Evolutionary conservation across 345 rosid species (phyloP).

Genomic region (Eucalyptus regnans): DNA sequence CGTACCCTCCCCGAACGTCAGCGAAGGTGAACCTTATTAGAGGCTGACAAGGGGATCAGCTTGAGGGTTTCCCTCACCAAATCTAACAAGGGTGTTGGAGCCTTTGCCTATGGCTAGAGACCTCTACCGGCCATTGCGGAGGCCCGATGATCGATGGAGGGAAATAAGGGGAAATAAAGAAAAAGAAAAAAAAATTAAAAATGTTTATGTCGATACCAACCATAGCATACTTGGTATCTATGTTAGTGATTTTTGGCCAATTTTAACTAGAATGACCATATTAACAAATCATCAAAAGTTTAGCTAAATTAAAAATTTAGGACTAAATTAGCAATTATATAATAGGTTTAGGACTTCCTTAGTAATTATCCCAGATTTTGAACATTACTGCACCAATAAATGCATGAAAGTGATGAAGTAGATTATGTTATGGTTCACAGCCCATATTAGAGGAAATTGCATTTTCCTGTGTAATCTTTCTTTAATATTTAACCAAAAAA

Average conservation of each 20-base stretch:
- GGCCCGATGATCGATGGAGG: neutral
- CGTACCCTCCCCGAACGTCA: no score
- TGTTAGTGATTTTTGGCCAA: no score
- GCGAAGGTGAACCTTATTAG: neutral
- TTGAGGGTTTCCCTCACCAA: no score
- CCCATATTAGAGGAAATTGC: neutral
- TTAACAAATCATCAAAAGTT: neutral
- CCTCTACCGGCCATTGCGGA: rapidly evolving
- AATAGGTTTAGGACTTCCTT: neutral
- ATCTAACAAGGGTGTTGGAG: rapidly evolving
- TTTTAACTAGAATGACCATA: no score
- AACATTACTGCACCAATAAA: neutral
- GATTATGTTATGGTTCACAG: neutral
- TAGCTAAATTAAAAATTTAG: neutral
- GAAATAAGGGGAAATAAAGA: neutral
- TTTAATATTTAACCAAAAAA: neutral
- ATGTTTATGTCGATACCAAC: rapidly evolving
- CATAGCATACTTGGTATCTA: rapidly evolving
- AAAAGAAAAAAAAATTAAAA: neutral
- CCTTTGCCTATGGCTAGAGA: neutral
- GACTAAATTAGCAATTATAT: neutral
- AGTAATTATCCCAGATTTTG: neutral
- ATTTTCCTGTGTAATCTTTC: neutral
- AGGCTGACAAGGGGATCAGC: no score
- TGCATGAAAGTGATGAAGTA: neutral